Evolutionary conservation across 805 yeast species (phyloP).

Genomic region (Saccharomyces eubayanus): DNA sequence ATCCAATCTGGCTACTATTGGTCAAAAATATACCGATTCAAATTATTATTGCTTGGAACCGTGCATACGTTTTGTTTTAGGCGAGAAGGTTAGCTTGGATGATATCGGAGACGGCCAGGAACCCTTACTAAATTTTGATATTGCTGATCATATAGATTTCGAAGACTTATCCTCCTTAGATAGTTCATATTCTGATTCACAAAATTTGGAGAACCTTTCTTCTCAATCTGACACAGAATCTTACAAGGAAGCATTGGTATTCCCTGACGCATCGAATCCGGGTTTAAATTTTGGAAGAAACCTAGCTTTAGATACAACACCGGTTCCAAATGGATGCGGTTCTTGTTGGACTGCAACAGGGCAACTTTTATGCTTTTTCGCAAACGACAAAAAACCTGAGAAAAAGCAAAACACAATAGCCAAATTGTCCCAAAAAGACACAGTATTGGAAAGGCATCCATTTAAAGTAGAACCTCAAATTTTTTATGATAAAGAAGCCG

Average conservation of each 20-base stretch:
- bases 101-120: conserved; percentile 33
- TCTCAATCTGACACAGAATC: conserved; percentile 37
- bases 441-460: conserved; percentile 1
- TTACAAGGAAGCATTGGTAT: conserved; percentile 25
- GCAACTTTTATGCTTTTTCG: conserved; percentile 71
- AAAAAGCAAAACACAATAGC: conserved; percentile 32
- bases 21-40: conserved; percentile 45
- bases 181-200: conserved; percentile 31
- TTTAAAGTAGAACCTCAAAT: conserved; percentile 1
- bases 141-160: conserved; percentile 26
- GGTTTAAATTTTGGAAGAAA: conserved; percentile 13
- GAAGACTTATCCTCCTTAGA: conserved; percentile 30
- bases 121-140: conserved; percentile 26
- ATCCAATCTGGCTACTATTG: conserved; percentile 44
- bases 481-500: conserved; percentile 1
- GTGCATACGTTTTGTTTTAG: conserved; percentile 66
- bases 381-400: conserved; percentile 41
- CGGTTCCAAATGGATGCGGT: conserved; percentile 89
- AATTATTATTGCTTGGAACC: conserved; percentile 72
- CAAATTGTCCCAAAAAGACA: conserved; percentile 18
- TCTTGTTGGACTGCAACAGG: conserved; percentile 82
- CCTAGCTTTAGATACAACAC: conserved; percentile 61
- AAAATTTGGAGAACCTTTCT: conserved; percentile 24
- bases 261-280: conserved; percentile 2
- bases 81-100: conserved; percentile 57